phyloP scores from a whole-genome alignment of 257 asterid genomes.

The Lantana camara region DNA sequence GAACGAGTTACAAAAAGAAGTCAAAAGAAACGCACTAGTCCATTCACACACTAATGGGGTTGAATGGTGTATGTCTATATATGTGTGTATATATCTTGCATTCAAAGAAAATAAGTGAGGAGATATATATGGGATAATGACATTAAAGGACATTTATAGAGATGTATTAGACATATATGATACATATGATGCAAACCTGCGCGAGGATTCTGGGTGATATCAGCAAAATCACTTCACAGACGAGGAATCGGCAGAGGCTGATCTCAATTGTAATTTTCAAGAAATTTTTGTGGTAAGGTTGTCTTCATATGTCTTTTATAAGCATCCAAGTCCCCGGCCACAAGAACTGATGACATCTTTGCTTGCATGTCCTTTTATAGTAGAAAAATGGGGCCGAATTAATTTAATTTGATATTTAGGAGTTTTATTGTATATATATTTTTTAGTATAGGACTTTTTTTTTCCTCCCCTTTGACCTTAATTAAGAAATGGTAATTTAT shows the following conservation, averaged over 20 bases:
- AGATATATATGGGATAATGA: not conserved
- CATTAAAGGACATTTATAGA: conserved; percentile 8
- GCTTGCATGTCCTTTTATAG: conserved; percentile 33
- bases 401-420: not conserved
- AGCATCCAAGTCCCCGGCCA: not conserved
- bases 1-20: not conserved
- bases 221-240: conserved; percentile 25
- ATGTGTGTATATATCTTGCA: not conserved
- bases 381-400: not conserved
- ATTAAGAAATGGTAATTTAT: too few relatives aligned
- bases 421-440: not conserved
- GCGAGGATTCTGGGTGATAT: conserved; percentile 23
- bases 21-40: conserved; percentile 12
- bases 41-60: conserved; percentile 15
- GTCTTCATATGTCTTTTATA: not conserved
- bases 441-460: too few relatives aligned
- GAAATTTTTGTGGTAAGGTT: conserved; percentile 4
- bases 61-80: too few relatives aligned
- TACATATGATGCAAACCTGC: conserved; percentile 1
- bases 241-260: conserved; percentile 19
- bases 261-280: conserved; percentile 15
- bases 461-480: too few relatives aligned
- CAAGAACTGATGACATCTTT: conserved; percentile 4
- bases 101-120: not conserved
- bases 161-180: not conserved